Evolutionary conservation across 805 yeast species (phyloP).

Genomic region (Metschnikowia bowlesiae): DNA sequence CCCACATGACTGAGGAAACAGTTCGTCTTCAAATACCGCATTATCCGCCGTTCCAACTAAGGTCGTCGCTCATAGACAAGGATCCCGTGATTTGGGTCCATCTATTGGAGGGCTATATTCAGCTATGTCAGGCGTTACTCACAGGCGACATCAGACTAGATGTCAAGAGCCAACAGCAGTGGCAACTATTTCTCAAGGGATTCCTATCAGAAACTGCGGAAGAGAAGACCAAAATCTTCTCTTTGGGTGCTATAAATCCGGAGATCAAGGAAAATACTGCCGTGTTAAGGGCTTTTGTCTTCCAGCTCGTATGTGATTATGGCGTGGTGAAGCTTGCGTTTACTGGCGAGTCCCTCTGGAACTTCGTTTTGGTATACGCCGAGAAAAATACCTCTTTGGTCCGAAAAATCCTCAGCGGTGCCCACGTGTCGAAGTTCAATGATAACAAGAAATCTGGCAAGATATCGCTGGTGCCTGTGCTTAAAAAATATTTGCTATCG

Average conservation of each 20-base stretch:
- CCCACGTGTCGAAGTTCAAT: constrained; percentile 43
- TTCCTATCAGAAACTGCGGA: constrained; percentile 58
- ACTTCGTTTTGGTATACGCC: constrained; percentile 53
- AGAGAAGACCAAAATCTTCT: constrained; percentile 57
- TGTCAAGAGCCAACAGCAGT: constrained; percentile 54
- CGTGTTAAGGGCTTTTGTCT: constrained; percentile 45
- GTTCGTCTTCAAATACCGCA: constrained; percentile 54
- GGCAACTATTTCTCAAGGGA: constrained; percentile 51
- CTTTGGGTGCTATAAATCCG: constrained; percentile 69
- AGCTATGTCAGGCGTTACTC: constrained; percentile 46
- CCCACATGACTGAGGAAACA: constrained; percentile 7
- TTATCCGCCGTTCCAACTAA: constrained; percentile 69
- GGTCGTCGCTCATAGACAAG: constrained; percentile 74
- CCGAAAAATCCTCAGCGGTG: constrained; percentile 53
- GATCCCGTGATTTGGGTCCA: constrained; percentile 85
- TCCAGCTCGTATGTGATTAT: constrained; percentile 45
- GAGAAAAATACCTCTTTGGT: constrained; percentile 40
- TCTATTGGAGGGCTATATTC: constrained; percentile 59
- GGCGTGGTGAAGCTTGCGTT: constrained; percentile 55
- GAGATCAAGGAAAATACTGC: constrained; percentile 56
- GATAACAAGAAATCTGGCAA: constrained; percentile 49
- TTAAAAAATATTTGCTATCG: constrained; percentile 52
- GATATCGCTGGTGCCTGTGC: constrained; percentile 37
- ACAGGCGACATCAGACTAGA: constrained; percentile 38
- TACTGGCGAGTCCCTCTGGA: constrained; percentile 62